Evolutionary conservation across 345 rosid species (phyloP).

Genomic region (Aegle marmelos): DNA sequence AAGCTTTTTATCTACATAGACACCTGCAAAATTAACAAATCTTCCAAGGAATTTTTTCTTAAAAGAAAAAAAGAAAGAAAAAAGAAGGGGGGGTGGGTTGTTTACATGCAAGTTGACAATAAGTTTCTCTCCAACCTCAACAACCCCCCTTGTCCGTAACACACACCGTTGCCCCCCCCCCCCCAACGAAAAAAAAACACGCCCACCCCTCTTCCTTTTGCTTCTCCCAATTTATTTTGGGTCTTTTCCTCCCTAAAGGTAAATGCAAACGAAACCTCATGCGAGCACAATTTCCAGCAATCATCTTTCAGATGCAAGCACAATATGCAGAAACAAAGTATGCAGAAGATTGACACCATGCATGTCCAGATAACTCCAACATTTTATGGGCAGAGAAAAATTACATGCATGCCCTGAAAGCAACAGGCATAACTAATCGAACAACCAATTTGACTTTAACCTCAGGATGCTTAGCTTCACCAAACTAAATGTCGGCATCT

Average conservation of each 20-base stretch:
- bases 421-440: neutral
- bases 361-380: neutral
- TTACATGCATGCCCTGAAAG: neutral
- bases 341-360: neutral
- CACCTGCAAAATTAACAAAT: neutral
- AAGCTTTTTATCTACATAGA: neutral
- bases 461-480: neutral
- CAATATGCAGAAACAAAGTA: neutral
- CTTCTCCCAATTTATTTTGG: too few relatives aligned
- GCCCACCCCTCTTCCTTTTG: too few relatives aligned
- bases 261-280: neutral
- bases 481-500: neutral
- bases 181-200: too few relatives aligned
- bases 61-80: neutral
- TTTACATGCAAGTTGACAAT: neutral
- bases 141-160: too few relatives aligned
- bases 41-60: neutral
- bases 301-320: constrained; percentile 1
- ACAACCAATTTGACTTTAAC: neutral
- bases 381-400: neutral
- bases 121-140: neutral
- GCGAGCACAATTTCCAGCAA: constrained; percentile 1
- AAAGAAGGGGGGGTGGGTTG: neutral
- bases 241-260: neutral
- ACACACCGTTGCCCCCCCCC: accelerated